Evolutionary conservation across 1,284 basidiomycete genomes (phyloP), one percentile per base, ranked within the genome.

Genomic region (Ustilago loliicola): DNA sequence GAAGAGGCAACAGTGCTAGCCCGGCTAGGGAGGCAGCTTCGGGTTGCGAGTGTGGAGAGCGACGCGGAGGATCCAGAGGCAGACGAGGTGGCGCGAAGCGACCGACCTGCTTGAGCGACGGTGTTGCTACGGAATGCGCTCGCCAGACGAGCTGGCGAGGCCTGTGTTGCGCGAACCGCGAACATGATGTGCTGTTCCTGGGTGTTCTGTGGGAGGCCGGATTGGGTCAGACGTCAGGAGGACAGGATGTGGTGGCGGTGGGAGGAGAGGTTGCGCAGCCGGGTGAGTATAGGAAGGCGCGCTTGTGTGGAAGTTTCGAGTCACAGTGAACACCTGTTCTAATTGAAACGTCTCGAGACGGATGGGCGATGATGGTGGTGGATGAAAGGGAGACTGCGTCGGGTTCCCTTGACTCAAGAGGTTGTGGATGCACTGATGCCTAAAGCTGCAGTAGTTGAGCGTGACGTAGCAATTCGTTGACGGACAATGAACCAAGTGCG

Each of bases 101-200:
- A 69, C 42, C 62, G 62, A 34, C 72, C 58, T 17, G 63, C 56
- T 11, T 62, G 55, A 6, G 57, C 29, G n/a, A 57, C 27, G 8
- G 68, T 42, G 29, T 61, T 30, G 45, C 19, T 55, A 21, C 75
- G 70, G 17, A 77, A 42, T 34, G 61, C 70, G 50, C 55, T 59
- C 21, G 62, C 69, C 66, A 77, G 62, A 60, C 69, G 74, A 34
- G 69, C 69, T 36, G 74, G 69, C 58, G 67, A 58, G 65, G 73
- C 67, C 11, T 60, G 59, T 60, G 64, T 66, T 25, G 74, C 66
- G 38, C 74, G 65, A 62, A 66, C 54, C 3, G 66, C 69, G n/a
- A 72, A 69, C 74, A 77, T 77, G 19, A 11, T 66, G 45, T 66
- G 56, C 17, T 36, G 21, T 15, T 21, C 19, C 11, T n/a, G 47